Evolutionary conservation across 768 basidiomycete genomes (phyloP).

Genomic region (Boletus subparvulus): DNA sequence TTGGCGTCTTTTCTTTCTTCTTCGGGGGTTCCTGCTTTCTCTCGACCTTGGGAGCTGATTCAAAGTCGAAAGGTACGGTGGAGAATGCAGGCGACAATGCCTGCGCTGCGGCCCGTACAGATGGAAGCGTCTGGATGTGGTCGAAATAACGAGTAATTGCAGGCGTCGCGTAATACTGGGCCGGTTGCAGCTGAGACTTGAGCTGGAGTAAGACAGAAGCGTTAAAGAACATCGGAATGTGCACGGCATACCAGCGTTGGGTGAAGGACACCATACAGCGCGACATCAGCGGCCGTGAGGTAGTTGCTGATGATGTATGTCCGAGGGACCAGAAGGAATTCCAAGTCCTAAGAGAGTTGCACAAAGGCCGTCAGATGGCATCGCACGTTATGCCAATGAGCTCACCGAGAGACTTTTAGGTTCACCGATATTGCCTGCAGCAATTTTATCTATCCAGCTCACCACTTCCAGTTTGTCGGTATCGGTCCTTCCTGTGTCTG

Average conservation of each 20-base stretch:
- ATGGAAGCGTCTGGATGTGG: conserved; percentile 77
- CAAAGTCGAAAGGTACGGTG: conserved; percentile 66
- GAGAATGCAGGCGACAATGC: conserved; percentile 53
- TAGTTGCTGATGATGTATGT: conserved; percentile 87
- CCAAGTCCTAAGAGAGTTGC: conserved; percentile 55
- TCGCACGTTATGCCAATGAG: not conserved
- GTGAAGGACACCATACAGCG: conserved; percentile 87
- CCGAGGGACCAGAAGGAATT: conserved; percentile 66
- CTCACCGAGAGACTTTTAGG: conserved; percentile 52
- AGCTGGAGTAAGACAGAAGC: conserved; percentile 8
- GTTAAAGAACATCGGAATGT: not conserved
- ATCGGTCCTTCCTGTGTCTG: conserved; percentile 53
- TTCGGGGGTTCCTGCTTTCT: conserved; percentile 71
- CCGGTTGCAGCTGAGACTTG: conserved; percentile 67
- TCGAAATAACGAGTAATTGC: conserved; percentile 92
- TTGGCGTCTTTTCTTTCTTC: conserved; percentile 68
- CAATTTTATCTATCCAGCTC: conserved; percentile 69
- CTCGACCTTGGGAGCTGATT: conserved; percentile 70
- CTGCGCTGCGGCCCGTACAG: conserved; percentile 58
- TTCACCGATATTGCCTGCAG: conserved; percentile 46
- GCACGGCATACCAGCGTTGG: conserved; percentile 63
- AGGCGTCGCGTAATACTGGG: conserved; percentile 78
- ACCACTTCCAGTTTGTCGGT: conserved; percentile 62
- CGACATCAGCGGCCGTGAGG: conserved; percentile 87
- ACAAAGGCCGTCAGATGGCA: not conserved